A percentile compares a stretch with the other conserved stretches of the same genome.
Evolutionary conservation across 805 yeast species (phyloP).

Genomic region (Soucietia sequanensis): DNA sequence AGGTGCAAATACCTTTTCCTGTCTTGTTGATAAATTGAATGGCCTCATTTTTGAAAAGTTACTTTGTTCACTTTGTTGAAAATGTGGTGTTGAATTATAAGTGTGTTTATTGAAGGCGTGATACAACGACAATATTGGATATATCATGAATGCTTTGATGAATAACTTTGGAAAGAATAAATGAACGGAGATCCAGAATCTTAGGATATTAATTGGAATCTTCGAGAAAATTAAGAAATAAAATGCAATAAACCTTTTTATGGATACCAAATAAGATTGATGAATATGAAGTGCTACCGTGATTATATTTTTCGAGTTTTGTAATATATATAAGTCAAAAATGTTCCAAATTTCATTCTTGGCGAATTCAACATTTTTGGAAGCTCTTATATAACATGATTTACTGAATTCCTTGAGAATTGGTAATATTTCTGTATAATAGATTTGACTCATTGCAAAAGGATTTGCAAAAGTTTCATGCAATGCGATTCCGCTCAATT

Average conservation of each 20-base stretch:
- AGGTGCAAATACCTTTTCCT: too few relatives aligned
- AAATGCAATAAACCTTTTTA: constrained; percentile 6
- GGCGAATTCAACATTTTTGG: constrained; percentile 1
- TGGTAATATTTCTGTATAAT: constrained; percentile 5
- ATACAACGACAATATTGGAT: too few relatives aligned
- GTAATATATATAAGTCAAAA: constrained; percentile 7
- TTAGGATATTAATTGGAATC: constrained; percentile 16
- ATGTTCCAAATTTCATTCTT: constrained; percentile 16
- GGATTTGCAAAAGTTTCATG: constrained; percentile 5
- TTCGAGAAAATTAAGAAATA: constrained; percentile 8
- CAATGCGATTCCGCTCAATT: background rate
- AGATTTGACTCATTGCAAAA: background rate
- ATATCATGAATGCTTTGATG: constrained; percentile 13
- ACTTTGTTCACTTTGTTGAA: too few relatives aligned
- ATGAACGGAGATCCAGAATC: constrained; percentile 11
- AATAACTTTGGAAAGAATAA: constrained; percentile 21
- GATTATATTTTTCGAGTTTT: constrained; percentile 4
- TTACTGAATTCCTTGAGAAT: background rate
- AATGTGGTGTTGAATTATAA: too few relatives aligned
- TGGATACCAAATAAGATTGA: constrained; percentile 8
- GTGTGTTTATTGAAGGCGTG: too few relatives aligned
- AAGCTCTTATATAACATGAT: constrained; percentile 1
- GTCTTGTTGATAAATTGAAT: too few relatives aligned
- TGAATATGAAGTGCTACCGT: constrained; percentile 3
- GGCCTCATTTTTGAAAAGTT: too few relatives aligned